These are phyloP conservation scores for Boletus huronensis DNA, from an alignment of 768 basidiomycete genomes.

Conservation along the genomic window DNA sequence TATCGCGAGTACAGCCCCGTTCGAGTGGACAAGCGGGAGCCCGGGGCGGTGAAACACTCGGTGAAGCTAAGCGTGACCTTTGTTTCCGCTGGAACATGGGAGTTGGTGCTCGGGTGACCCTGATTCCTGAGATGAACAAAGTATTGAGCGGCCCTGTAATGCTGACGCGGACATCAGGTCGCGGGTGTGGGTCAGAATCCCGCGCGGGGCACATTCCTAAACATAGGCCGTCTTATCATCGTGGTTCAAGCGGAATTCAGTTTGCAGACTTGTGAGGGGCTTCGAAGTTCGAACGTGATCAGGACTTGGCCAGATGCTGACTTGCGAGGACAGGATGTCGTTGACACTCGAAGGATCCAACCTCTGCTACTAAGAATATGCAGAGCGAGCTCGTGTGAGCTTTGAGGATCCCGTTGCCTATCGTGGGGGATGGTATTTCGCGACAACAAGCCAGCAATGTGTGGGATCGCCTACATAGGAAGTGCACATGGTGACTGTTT, in stretches of 20 bases:
- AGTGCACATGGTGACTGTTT: background rate
- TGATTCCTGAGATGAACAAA: background rate
- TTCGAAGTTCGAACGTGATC: background rate
- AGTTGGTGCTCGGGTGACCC: background rate
- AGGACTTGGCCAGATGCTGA: background rate
- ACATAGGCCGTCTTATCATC: conserved; percentile 1
- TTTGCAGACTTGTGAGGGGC: background rate
- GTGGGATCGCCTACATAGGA: background rate
- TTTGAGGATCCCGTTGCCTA: background rate
- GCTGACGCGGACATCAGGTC: background rate
- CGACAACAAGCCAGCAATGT: too few relatives aligned
- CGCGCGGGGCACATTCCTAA: conserved; percentile 1
- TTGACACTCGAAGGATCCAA: background rate
- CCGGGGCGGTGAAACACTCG: background rate
- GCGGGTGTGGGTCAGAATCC: background rate
- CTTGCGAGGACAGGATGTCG: background rate
- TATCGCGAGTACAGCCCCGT: background rate
- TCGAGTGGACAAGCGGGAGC: background rate
- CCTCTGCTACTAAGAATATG: background rate
- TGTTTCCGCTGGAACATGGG: conserved; percentile 1
- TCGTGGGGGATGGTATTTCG: background rate
- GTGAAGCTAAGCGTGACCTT: background rate
- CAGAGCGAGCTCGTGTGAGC: background rate
- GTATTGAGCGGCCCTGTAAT: background rate
- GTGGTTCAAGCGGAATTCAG: background rate